Percentiles rank a stretch among this genome's conserved stretches.
These are phyloP conservation scores for Penicillium cataractarum DNA, from an alignment of 495 filamentous ascomycete genomes.

Conservation along the genomic window DNA sequence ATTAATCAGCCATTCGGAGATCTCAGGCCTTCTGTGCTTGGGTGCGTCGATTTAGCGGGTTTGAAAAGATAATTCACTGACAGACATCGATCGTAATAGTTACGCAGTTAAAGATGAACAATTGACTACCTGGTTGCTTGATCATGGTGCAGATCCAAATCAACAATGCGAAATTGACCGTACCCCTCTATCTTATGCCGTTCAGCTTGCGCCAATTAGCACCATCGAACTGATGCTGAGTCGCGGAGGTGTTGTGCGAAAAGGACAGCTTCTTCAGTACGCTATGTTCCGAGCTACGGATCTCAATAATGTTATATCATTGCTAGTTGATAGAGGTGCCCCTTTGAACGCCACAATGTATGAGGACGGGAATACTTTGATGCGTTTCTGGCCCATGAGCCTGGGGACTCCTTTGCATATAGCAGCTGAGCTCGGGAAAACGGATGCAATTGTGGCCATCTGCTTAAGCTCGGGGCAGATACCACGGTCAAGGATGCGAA, in stretches of 20 bases:
- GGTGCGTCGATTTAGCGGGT: slow-evolving; percentile 16
- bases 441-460: slow-evolving; percentile 5
- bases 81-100: slow-evolving; percentile 3
- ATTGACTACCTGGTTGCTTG: slow-evolving; percentile 32
- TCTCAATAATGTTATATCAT: slow-evolving; percentile 11
- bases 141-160: slow-evolving; percentile 31
- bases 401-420: slow-evolving; percentile 20
- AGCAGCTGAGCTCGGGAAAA: slow-evolving; percentile 15
- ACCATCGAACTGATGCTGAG: slow-evolving; percentile 19
- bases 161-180: slow-evolving; percentile 18
- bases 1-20: slow-evolving; percentile 21
- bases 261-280: slow-evolving; percentile 27
- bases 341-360: slow-evolving; percentile 21
- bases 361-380: slow-evolving; percentile 17
- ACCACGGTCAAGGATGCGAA: neutral
- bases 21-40: slow-evolving; percentile 18
- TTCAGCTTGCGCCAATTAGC: slow-evolving; percentile 9
- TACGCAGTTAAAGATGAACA: slow-evolving; percentile 24
- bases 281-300: slow-evolving; percentile 15
- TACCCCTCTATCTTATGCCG: slow-evolving; percentile 26
- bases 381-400: slow-evolving; percentile 15
- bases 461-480: slow-evolving; percentile 3
- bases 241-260: slow-evolving; percentile 22
- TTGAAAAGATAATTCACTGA: neutral
- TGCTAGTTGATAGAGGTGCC: slow-evolving; percentile 23